Evolutionary conservation across 1,284 basidiomycete genomes (phyloP).

Genomic region (Vanrija humicola): DNA sequence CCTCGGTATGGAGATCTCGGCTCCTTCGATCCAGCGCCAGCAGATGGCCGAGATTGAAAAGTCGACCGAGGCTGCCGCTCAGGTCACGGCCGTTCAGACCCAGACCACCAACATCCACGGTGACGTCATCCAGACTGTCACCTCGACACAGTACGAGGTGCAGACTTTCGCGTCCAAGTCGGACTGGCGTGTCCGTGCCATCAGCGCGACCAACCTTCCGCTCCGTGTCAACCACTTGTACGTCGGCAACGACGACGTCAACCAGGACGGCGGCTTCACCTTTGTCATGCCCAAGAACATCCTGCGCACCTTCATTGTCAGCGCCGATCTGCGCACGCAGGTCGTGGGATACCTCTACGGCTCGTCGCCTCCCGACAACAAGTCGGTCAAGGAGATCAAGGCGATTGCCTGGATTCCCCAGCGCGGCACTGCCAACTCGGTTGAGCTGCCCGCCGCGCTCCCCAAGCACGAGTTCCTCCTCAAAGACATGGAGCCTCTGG

Average conservation of each 20-base stretch:
- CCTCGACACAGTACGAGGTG: slow-evolving; percentile 97
- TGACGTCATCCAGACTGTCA: slow-evolving; percentile 92
- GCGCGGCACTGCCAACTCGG: slow-evolving; percentile 87
- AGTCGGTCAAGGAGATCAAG: slow-evolving; percentile 98
- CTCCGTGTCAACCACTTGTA: slow-evolving; percentile 97
- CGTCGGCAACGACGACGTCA: slow-evolving; percentile 96
- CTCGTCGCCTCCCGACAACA: slow-evolving; percentile 87
- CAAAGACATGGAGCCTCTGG: slow-evolving; percentile 89
- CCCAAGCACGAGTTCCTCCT: slow-evolving; percentile 91
- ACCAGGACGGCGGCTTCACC: slow-evolving; percentile 91
- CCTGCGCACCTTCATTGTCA: slow-evolving; percentile 87
- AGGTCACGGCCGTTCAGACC: slow-evolving; percentile 96
- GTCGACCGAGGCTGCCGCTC: slow-evolving; percentile 84
- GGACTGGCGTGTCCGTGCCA: slow-evolving; percentile 96
- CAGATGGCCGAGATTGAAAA: slow-evolving; percentile 99
- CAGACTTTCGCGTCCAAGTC: slow-evolving; percentile 97
- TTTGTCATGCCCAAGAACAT: slow-evolving; percentile 98
- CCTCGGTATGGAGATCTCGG: slow-evolving; percentile 75
- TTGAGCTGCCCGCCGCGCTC: slow-evolving; percentile 79
- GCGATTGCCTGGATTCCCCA: slow-evolving; percentile 95
- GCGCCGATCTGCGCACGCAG: slow-evolving; percentile 91
- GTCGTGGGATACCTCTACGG: slow-evolving; percentile 94
- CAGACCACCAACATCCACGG: slow-evolving; percentile 97
- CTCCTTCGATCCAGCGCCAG: slow-evolving; percentile 74
- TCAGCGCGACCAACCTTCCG: slow-evolving; percentile 91